Conservation (phyloP, 2,329 filamentous ascomycete species). For the Aspergillus aculeatinus region DNA sequence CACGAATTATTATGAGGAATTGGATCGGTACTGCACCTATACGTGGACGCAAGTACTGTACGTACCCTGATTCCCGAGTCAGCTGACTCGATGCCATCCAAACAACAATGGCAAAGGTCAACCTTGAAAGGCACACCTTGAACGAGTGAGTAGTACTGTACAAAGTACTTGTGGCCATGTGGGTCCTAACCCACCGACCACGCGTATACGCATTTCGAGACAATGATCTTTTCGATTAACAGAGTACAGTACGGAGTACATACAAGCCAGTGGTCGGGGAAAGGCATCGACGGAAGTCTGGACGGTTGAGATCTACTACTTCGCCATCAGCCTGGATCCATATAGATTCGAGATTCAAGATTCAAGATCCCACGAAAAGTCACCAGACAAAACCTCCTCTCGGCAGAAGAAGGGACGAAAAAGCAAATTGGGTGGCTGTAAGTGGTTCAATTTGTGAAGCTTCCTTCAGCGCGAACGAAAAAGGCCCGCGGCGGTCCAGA, state of each 20-base stretch:
- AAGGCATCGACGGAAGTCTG: slow-evolving; percentile 4
- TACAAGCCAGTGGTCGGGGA: slow-evolving; percentile 34
- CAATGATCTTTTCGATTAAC: no score
- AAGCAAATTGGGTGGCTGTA: background rate
- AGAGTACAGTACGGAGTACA: slow-evolving; percentile 31
- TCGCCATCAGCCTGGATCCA: background rate
- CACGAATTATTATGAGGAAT: slow-evolving; percentile 15
- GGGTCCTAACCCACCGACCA: background rate
- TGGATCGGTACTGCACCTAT: background rate
- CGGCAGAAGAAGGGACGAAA: background rate
- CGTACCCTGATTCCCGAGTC: slow-evolving; percentile 6
- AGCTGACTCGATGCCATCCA: slow-evolving; percentile 4
- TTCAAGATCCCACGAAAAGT: background rate
- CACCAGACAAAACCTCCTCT: background rate
- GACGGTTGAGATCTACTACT: background rate
- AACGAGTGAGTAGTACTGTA: background rate
- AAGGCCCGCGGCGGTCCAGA: background rate
- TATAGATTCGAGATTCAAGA: background rate
- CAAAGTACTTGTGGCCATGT: slow-evolving; percentile 9
- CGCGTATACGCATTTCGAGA: no score
- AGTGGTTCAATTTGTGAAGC: no score
- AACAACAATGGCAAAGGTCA: slow-evolving; percentile 6
- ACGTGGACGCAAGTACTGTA: background rate
- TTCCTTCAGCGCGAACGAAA: background rate
- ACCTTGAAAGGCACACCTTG: background rate